phyloP scores from a whole-genome alignment of 2,329 filamentous ascomycete genomes.

The Pseudogymnoascus sp. region DNA sequence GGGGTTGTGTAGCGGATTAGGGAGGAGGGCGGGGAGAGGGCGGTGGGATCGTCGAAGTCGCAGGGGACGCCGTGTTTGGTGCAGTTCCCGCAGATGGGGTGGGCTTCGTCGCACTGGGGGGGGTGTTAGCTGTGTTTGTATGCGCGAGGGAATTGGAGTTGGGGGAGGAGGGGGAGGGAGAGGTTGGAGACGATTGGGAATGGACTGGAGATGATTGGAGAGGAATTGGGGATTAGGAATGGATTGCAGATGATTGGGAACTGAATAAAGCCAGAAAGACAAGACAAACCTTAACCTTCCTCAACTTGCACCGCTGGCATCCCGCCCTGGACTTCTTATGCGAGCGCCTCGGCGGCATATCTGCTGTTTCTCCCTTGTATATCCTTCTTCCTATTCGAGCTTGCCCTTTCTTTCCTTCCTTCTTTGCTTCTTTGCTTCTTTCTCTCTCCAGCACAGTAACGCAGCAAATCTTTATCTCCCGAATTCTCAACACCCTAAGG shows the following conservation, averaged over 20 bases:
- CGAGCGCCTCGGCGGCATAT: conserved; percentile 56
- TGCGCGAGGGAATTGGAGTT: background rate
- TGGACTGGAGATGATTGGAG: too few relatives aligned
- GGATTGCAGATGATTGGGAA: background rate
- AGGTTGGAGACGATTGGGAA: too few relatives aligned
- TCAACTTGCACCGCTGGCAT: conserved; percentile 55
- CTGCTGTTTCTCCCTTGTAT: conserved; percentile 9
- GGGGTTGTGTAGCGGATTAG: background rate
- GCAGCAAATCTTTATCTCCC: too few relatives aligned
- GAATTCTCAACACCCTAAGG: background rate
- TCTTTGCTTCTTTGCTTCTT: too few relatives aligned
- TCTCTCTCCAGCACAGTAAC: too few relatives aligned
- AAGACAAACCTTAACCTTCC: conserved; percentile 56
- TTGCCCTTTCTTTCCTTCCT: background rate
- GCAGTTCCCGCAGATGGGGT: conserved; percentile 58
- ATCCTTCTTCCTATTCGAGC: background rate
- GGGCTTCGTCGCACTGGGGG: conserved; percentile 53
- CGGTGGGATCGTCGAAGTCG: conserved; percentile 46
- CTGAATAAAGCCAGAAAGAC: background rate
- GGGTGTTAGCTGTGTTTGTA: too few relatives aligned
- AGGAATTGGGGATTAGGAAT: background rate
- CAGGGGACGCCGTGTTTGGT: conserved; percentile 57
- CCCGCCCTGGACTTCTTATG: conserved; percentile 64
- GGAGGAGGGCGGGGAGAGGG: conserved; percentile 10
- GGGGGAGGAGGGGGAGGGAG: too few relatives aligned